Evolutionary conservation across 768 basidiomycete species (phyloP).

Genomic region (Pleurotus pulmonarius): DNA sequence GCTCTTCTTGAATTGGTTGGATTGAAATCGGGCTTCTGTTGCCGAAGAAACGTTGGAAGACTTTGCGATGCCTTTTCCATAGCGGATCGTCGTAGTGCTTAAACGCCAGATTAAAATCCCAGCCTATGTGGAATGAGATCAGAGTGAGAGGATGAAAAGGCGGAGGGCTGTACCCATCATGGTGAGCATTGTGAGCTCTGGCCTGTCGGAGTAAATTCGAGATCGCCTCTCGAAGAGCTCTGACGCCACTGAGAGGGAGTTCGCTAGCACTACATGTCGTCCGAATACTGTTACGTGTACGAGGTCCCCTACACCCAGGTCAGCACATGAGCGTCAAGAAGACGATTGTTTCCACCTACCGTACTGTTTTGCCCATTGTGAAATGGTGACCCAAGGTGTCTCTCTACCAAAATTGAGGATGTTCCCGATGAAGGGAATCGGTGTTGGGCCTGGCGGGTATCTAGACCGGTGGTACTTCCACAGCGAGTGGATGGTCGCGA

Average conservation of each 20-base stretch:
- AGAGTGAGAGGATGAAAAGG: background rate
- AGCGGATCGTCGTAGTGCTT: slow-evolving; percentile 1
- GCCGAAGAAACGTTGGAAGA: background rate
- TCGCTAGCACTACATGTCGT: slow-evolving; percentile 31
- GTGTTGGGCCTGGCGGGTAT: slow-evolving; percentile 30
- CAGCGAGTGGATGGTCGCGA: background rate
- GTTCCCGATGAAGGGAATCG: slow-evolving; percentile 33
- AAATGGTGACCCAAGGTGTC: slow-evolving; percentile 28
- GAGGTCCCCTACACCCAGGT: slow-evolving; percentile 23
- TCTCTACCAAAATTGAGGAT: slow-evolving; percentile 21
- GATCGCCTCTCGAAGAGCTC: slow-evolving; percentile 36
- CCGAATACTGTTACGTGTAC: slow-evolving; percentile 32
- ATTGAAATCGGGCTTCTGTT: background rate
- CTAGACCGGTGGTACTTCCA: background rate
- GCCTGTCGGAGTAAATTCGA: slow-evolving; percentile 29
- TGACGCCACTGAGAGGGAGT: slow-evolving; percentile 25
- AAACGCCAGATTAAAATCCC: slow-evolving; percentile 1
- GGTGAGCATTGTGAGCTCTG: slow-evolving; percentile 2
- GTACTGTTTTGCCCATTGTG: slow-evolving; percentile 12
- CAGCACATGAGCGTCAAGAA: too few species aligned
- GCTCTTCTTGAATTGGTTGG: background rate
- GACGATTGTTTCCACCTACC: slow-evolving; percentile 7
- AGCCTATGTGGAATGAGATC: background rate
- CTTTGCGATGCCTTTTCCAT: slow-evolving; percentile 4
- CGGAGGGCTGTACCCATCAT: background rate